Base-by-base conservation (phyloP, 2,329 filamentous ascomycete species). In the Cordyceps sp. region DNA sequence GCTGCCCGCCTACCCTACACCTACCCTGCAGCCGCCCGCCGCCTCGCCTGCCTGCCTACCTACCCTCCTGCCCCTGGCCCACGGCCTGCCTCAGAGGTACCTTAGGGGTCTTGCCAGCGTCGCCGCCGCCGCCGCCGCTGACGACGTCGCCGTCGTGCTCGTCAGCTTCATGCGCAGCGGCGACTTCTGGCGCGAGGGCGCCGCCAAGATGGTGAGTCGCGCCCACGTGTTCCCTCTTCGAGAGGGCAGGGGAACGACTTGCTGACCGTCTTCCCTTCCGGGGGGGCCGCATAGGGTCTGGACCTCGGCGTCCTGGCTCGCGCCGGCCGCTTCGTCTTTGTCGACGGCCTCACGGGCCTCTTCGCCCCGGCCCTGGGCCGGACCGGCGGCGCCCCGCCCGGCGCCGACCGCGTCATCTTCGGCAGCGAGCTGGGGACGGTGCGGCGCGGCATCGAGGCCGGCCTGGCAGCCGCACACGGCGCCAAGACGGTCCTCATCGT, bases 141-240 rank as follows among this genome's bases (percentile, higher is more conserved):
- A n/a, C n/a, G 55, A 57, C 27, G 55, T 52, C 18, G 65, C 60
- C 31, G 67, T 94, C 1, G 62, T 93, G 4, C 61, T 94, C 4
- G 73, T 90, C 36, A 92, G 81, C 57, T 93, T 90, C 55, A 58
- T 93, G 54, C 68, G 82, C 37, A 78, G 88, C 44, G 69, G 67
- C 39, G 59, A 68, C 2, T 92, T 93, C 48, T 94, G 85, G 84
- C 73, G 62, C 39, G 69, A 76, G 4, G 77, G 81, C 31, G 67
- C 66, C 3, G 66, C 71, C 33, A 76, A 76, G 52, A 53, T 84
- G 46, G 78, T 82, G 33, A 37, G 44, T 41, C 26, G 5, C 16
- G 16, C 13, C 16, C 26, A 2, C 15, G 21, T 30, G 29, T 18
- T 26, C 29, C 28, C 17, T 14, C 25, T 19, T 24, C 21, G 13